Evolutionary conservation across 768 basidiomycete species (phyloP).

Genomic region (Floccularia luteovirens): DNA sequence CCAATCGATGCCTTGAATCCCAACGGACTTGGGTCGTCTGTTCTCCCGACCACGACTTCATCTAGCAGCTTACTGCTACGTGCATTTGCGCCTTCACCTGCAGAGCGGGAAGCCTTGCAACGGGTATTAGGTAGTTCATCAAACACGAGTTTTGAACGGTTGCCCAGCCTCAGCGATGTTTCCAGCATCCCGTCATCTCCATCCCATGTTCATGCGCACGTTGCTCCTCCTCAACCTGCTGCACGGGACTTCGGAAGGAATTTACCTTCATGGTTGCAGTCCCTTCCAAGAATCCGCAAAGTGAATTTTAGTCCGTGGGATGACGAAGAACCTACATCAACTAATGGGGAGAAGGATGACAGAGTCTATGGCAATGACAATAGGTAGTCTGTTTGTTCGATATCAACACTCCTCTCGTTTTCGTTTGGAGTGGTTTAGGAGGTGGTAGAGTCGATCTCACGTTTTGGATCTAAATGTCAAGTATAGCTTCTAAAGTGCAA

Average conservation of each 20-base stretch:
- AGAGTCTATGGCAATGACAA: too few species aligned
- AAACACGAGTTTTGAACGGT: slow-evolving; percentile 69
- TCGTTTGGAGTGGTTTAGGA: not conserved
- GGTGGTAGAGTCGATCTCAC: not conserved
- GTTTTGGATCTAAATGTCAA: not conserved
- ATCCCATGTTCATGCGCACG: slow-evolving; percentile 36
- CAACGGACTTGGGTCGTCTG: slow-evolving; percentile 36
- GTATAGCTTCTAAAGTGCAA: not conserved
- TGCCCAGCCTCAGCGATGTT: slow-evolving; percentile 74
- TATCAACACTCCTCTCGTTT: too few species aligned
- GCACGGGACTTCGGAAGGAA: slow-evolving; percentile 21
- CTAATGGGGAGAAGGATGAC: too few species aligned
- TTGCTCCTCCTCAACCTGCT: slow-evolving; percentile 14
- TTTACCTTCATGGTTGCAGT: slow-evolving; percentile 63
- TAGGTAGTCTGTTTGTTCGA: too few species aligned
- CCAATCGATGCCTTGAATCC: slow-evolving; percentile 55
- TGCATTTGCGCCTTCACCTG: slow-evolving; percentile 84
- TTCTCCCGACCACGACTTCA: slow-evolving; percentile 28
- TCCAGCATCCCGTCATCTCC: slow-evolving; percentile 69
- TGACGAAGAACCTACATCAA: slow-evolving; percentile 44
- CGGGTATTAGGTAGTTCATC: slow-evolving; percentile 70
- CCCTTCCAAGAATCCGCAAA: slow-evolving; percentile 59
- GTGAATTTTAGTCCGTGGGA: slow-evolving; percentile 80
- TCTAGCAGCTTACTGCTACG: slow-evolving; percentile 50
- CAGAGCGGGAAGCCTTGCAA: slow-evolving; percentile 79